Base-by-base conservation (phyloP, 75 land plant species). In the Pinus albicaulis region DNA sequence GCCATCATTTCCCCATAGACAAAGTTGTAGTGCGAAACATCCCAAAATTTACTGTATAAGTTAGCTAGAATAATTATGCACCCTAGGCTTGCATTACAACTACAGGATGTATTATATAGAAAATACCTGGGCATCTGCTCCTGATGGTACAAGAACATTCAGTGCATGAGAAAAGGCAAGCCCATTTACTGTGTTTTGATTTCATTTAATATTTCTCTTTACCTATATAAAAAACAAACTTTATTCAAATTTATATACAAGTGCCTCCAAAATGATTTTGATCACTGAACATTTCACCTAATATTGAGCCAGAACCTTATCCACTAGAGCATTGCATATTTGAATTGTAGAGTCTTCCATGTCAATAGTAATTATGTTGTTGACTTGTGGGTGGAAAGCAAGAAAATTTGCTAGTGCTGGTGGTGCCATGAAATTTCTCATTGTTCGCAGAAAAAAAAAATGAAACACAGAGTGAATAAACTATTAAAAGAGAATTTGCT, bases 361-460 rank as follows among this genome's bases (percentile, higher is more conserved):
- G 36, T 86, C 91, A 55, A 89, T 82, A 24, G 86, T 86, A 74
- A 89, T 81, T 5, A 89, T 87, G 61, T 89, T 89, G 57, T 86
- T 89, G 70, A 84, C 91, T n/a, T 84, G 84, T 0, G 89, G 91
- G 68, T 89, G 86, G 36, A 89, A 86, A 11, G 86, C 89, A 56
- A 86, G 77, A 76, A 82, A 89, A 52, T 85, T 89, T 26, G 89
- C 86, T 57, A 86, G 86, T 62, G 91, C 89, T 17, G 89, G 91
- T 44, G 89, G 86, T 19, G 80, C 69, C 84, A 84, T 86, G 70
- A 89, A 86, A 12, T 80, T 86, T 71, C 92, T 87, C 85, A 86
- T 86, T 26, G 77, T 79, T 86, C 86, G 76, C 76, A 68, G 59
- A 20, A 55, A 61, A 31, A 16, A 58, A 24, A 74, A 63, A n/a